Evolutionary conservation across 805 yeast genomes (phyloP).

Genomic region (Ogataea philodendri): DNA sequence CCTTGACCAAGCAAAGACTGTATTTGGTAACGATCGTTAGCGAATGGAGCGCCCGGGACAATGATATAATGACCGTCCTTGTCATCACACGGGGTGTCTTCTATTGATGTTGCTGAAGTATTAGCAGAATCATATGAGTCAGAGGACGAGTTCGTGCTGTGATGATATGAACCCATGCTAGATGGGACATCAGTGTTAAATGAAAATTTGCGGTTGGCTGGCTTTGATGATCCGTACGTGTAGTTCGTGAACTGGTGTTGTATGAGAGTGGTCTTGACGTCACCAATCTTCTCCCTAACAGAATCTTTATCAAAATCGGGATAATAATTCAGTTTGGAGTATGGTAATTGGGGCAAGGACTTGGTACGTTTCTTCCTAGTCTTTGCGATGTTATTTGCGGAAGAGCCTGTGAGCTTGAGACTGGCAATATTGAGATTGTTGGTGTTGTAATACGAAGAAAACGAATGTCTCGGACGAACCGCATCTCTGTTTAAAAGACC

Average conservation of each 20-base stretch:
- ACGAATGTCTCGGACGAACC: conserved; percentile 17
- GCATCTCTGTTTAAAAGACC: conserved; percentile 4
- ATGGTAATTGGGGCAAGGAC: conserved; percentile 53
- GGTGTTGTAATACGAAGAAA: conserved; percentile 18
- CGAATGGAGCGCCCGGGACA: conserved; percentile 56
- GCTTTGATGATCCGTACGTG: conserved; percentile 25
- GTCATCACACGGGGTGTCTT: conserved; percentile 49
- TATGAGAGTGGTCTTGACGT: conserved; percentile 38
- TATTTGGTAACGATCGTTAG: conserved; percentile 70
- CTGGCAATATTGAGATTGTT: conserved; percentile 19
- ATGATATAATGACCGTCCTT: conserved; percentile 75
- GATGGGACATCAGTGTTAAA: conserved; percentile 22
- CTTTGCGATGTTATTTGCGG: conserved; percentile 5
- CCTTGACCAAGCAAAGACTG: conserved; percentile 80
- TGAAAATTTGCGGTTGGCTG: conserved; percentile 26
- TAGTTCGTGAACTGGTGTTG: conserved; percentile 29
- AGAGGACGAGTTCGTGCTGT: conserved; percentile 21
- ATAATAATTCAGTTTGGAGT: conserved; percentile 43
- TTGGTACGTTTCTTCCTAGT: conserved; percentile 45
- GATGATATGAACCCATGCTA: conserved; percentile 2
- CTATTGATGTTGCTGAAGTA: conserved; percentile 23
- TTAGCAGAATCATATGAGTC: conserved; percentile 24
- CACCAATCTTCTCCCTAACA: conserved; percentile 40
- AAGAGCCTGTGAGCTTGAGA: conserved; percentile 15
- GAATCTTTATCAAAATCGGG: conserved; percentile 34